Evolutionary conservation across 108 stramenopile species (phyloP).

Genomic region (Pseudonitzschia pungens): DNA sequence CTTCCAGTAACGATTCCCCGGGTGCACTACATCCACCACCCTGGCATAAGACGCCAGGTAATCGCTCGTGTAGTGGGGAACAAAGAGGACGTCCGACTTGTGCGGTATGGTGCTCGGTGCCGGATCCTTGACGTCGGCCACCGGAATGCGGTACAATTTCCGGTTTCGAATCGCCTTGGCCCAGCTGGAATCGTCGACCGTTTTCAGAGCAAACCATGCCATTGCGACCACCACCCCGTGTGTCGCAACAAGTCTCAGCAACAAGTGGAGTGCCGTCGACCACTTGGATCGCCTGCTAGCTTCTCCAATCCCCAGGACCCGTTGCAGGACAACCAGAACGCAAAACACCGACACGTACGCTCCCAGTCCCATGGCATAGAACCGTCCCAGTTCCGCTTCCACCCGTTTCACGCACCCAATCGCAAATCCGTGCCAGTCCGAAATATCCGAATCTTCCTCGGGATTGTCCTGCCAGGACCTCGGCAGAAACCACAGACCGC

Average conservation of each 20-base stretch:
- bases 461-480: conserved; percentile 30
- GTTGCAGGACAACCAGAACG: not conserved
- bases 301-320: not conserved
- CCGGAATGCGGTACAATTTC: conserved; percentile 32
- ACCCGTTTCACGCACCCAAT: conserved; percentile 21
- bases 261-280: not conserved
- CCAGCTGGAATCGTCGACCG: conserved; percentile 40
- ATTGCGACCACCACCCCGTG: conserved; percentile 21
- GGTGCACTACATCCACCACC: conserved; percentile 45
- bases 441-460: conserved; percentile 19
- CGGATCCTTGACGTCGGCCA: not conserved
- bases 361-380: conserved; percentile 20
- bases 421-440: conserved; percentile 25
- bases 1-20: conserved; percentile 48
- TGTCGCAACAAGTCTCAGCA: conserved; percentile 26
- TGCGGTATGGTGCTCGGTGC: conserved; percentile 30
- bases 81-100: conserved; percentile 39
- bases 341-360: conserved; percentile 4
- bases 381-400: conserved; percentile 18
- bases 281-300: not conserved
- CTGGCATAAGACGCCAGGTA: conserved; percentile 41
- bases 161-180: conserved; percentile 39
- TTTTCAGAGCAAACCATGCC: conserved; percentile 19
- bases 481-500: conserved; percentile 44
- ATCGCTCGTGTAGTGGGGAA: conserved; percentile 27